A percentile compares a stretch with the other conserved stretches of the same genome.
Conservation (phyloP, 2,329 filamentous ascomycete genomes). For the Hypoxylon sp. region DNA sequence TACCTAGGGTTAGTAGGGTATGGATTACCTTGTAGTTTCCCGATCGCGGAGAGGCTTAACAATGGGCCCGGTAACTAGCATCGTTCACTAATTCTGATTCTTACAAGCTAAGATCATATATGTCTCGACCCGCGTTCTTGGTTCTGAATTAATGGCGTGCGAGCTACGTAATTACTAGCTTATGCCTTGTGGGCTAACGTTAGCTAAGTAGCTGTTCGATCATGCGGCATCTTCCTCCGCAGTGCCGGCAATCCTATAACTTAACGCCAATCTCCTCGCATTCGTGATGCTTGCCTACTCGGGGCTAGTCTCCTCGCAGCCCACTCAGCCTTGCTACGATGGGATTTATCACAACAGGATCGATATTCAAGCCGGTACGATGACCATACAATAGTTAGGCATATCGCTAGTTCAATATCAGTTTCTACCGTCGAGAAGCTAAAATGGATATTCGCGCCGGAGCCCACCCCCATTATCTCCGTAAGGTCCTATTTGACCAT, state of each 20-base stretch:
- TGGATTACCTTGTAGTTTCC: constrained; percentile 1
- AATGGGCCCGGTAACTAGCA: constrained; percentile 10
- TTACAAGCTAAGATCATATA: constrained; percentile 5
- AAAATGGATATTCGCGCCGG: not conserved
- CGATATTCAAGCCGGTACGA: constrained; percentile 4
- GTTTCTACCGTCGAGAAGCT: not conserved
- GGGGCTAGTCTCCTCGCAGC: not conserved
- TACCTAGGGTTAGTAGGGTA: not conserved
- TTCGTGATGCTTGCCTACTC: constrained; percentile 5
- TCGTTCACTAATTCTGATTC: constrained; percentile 6
- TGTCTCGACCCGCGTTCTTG: constrained; percentile 8
- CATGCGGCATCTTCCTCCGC: constrained; percentile 8
- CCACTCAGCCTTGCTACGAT: not conserved
- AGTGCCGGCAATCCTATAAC: constrained; percentile 1
- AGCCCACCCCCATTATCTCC: not conserved
- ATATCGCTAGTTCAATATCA: constrained; percentile 1
- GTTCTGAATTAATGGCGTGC: constrained; percentile 7
- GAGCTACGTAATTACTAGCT: constrained; percentile 15
- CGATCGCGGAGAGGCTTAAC: not conserved
- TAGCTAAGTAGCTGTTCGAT: constrained; percentile 15
- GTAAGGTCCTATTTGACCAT: constrained; percentile 3
- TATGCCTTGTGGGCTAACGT: constrained; percentile 5
- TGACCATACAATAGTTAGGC: not conserved
- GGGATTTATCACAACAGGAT: not conserved
- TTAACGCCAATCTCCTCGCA: not conserved